These are phyloP conservation scores for Claviceps capensis DNA, from an alignment of 2,329 filamentous ascomycete species.

Conservation along the genomic window DNA sequence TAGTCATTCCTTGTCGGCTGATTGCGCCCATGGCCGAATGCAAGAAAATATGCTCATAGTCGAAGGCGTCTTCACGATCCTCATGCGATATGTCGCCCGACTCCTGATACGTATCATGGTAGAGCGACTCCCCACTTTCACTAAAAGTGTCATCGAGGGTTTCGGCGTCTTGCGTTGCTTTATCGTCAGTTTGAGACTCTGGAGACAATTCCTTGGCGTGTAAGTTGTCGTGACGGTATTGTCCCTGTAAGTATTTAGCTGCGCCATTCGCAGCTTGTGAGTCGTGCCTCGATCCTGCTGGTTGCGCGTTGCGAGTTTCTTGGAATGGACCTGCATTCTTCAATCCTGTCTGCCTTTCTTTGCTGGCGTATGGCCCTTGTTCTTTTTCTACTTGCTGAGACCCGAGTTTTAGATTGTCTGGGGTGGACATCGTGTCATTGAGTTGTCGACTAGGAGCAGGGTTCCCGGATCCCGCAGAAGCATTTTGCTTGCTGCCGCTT, in stretches of 20 bases:
- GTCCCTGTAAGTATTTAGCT: background rate
- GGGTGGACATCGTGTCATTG: background rate
- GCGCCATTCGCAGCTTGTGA: background rate
- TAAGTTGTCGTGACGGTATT: background rate
- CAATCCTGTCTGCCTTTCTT: slow-evolving; percentile 1
- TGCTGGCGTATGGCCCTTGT: slow-evolving; percentile 6
- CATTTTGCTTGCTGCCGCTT: slow-evolving; percentile 8
- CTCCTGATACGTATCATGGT: slow-evolving; percentile 46
- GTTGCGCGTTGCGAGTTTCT: background rate
- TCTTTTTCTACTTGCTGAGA: background rate
- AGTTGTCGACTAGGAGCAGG: background rate
- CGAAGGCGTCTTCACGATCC: slow-evolving; percentile 87
- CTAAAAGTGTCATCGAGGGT: slow-evolving; percentile 27
- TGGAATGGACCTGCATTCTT: background rate
- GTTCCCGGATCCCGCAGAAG: slow-evolving; percentile 7
- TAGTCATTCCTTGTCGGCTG: slow-evolving; percentile 24
- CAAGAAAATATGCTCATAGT: slow-evolving; percentile 91
- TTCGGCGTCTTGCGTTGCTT: slow-evolving; percentile 11
- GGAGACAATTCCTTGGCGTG: slow-evolving; percentile 1
- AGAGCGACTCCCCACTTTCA: slow-evolving; percentile 50
- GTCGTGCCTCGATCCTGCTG: background rate
- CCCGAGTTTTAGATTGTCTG: background rate
- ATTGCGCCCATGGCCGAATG: slow-evolving; percentile 82
- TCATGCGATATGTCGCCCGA: slow-evolving; percentile 59
- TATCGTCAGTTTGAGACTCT: slow-evolving; percentile 2